phyloP scores from a whole-genome alignment of 768 basidiomycete genomes.

The Gelatoporia subvermispora region DNA sequence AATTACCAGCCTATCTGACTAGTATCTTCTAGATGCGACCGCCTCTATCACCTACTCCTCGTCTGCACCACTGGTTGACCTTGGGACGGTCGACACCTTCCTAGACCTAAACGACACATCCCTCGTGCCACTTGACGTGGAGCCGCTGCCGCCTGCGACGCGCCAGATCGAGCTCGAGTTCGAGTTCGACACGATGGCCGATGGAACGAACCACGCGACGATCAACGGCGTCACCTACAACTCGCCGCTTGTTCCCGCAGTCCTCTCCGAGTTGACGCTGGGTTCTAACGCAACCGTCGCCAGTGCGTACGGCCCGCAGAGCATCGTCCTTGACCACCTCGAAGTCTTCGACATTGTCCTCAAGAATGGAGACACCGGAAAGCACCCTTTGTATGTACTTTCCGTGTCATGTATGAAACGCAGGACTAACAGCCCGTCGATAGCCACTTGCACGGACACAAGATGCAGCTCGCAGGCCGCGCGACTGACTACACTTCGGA shows the following conservation, averaged over 20 bases:
- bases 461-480: slow-evolving; percentile 75
- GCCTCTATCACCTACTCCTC: slow-evolving; percentile 74
- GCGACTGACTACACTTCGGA: slow-evolving; percentile 63
- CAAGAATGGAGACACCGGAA: slow-evolving; percentile 65
- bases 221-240: slow-evolving; percentile 68
- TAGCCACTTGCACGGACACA: slow-evolving; percentile 91
- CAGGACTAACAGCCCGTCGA: not conserved
- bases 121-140: slow-evolving; percentile 56
- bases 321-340: slow-evolving; percentile 68
- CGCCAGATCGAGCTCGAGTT: slow-evolving; percentile 67
- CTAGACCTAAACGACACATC: slow-evolving; percentile 59
- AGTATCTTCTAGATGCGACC: slow-evolving; percentile 58
- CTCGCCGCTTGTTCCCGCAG: slow-evolving; percentile 63
- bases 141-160: slow-evolving; percentile 47
- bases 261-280: slow-evolving; percentile 74
- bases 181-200: slow-evolving; percentile 77
- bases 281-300: slow-evolving; percentile 65
- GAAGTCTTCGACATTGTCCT: slow-evolving; percentile 77
- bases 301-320: slow-evolving; percentile 73
- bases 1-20: not conserved
- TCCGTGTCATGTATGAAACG: not conserved
- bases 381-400: slow-evolving; percentile 73
- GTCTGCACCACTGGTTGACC: slow-evolving; percentile 45
- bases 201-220: slow-evolving; percentile 82
- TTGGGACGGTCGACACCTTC: slow-evolving; percentile 53